Evolutionary conservation across 495 filamentous ascomycete genomes (phyloP), one percentile per base, ranked within the genome.

Genomic region (Evernia prunastri): DNA sequence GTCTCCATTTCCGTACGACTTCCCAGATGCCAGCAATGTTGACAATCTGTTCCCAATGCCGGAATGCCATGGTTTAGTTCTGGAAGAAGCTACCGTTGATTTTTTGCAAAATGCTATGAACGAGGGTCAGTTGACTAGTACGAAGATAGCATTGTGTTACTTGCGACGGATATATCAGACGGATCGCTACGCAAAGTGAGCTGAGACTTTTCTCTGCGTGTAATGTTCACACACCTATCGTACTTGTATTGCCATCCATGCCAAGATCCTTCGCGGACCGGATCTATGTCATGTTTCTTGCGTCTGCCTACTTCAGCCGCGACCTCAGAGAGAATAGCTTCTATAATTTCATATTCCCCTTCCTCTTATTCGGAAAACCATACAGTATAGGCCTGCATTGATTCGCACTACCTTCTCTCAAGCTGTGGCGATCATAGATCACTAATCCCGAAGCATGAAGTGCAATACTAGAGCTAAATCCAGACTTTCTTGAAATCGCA

Each of bases 1-100:
- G 9, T 36, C 53, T 11, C 61, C 61, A 1, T 63, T 57, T 17
- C 61, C 51, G 2, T 57, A 57, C 15, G 4, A 63, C 15, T 63
- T 57, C 17, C 61, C 61, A 6, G n/a, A 42, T 3, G 23, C 7
- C 4, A 40, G 11, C 9, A 6, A 49, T 47, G 81, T 83, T 63
- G 85, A 83, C 6, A 85, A 86, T 80, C 85, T 87, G 43, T 85
- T 83, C 11, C 78, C 74, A 6, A 87, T 90, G 85, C 81, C 80
- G 4, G 69, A 65, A 13, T 90, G 87, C 72, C 75, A 82, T 61
- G 81, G 81, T 31, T 73, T 89, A 65, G 76, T 78, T 49, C 74
- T 90, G 37, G 86, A 87, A 72, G 87, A 90, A 67, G 80, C 85
- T 17, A 79, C 75, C 37, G 82, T 85, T 40, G 83, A 85, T 68